These are phyloP conservation scores for Cucumis cinereus DNA, from an alignment of 306 rosid species.

Conservation along the genomic window DNA sequence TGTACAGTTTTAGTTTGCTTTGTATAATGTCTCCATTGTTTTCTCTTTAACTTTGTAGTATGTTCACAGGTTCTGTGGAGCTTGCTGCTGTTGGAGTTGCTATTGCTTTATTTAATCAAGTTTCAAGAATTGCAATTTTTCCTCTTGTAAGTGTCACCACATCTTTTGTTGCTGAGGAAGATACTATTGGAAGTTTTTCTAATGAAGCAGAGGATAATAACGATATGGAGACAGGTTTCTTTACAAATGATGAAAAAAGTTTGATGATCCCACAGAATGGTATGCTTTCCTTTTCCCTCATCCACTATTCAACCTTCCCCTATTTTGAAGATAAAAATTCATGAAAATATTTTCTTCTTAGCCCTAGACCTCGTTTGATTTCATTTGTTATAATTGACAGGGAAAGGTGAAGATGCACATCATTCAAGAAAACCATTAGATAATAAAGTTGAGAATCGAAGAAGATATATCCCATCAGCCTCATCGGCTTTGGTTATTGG, in stretches of 20 bases:
- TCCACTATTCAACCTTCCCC: not conserved
- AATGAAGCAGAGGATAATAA: conserved; percentile 23
- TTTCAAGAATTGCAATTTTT: conserved; percentile 73
- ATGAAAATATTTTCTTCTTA: not conserved
- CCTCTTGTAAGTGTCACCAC: conserved; percentile 93
- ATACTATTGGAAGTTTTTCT: conserved; percentile 27
- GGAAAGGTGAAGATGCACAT: conserved; percentile 23
- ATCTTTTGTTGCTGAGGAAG: conserved; percentile 97
- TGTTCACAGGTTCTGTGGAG: conserved; percentile 63
- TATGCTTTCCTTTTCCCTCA: conserved; percentile 10
- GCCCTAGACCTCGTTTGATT: not conserved
- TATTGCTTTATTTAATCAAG: conserved; percentile 90
- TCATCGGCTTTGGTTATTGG: conserved; percentile 83
- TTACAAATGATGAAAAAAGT: conserved; percentile 31
- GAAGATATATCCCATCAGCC: conserved; percentile 81
- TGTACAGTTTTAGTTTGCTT: not conserved
- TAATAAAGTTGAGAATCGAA: conserved; percentile 20
- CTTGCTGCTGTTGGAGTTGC: conserved; percentile 99
- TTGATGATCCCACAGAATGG: conserved; percentile 45
- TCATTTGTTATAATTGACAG: conserved; percentile 15
- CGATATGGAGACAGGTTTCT: conserved; percentile 29
- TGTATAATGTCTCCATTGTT: not conserved
- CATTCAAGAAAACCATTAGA: conserved; percentile 22
- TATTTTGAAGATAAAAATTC: not conserved
- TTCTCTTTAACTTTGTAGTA: not conserved